Evolutionary conservation across 2,329 filamentous ascomycete genomes (phyloP).

Genomic region (Penicillium sp.): DNA sequence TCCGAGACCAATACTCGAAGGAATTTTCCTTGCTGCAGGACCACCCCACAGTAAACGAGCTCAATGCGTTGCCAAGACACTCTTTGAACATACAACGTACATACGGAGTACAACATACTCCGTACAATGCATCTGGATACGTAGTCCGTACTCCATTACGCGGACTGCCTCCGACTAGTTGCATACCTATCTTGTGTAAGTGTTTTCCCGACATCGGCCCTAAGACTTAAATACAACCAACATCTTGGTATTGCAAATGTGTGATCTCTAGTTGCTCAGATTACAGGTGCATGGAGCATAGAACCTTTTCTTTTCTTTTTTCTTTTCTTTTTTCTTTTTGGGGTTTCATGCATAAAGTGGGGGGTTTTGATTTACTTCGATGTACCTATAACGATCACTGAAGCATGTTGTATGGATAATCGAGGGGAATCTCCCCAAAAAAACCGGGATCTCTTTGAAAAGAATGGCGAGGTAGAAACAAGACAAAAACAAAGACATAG

Average conservation of each 20-base stretch:
- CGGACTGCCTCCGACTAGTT: background rate
- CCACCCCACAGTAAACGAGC: constrained; percentile 4
- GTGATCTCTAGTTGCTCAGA: background rate
- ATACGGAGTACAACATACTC: no score
- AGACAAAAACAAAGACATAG: background rate
- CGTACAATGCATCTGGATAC: no score
- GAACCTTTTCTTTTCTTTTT: background rate
- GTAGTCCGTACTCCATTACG: no score
- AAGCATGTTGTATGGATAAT: background rate
- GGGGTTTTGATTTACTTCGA: background rate
- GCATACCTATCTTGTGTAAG: no score
- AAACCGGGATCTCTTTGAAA: background rate
- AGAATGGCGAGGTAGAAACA: background rate
- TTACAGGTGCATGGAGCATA: constrained; percentile 1
- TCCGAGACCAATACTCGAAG: background rate
- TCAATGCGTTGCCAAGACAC: constrained; percentile 2
- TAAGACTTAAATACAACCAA: background rate
- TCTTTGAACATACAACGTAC: background rate
- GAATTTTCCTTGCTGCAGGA: constrained; percentile 5
- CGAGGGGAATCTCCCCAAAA: background rate
- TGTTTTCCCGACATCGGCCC: constrained; percentile 11
- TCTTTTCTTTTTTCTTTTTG: background rate
- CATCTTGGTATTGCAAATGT: background rate
- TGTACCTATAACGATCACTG: no score
- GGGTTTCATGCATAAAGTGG: background rate